phyloP scores from a whole-genome alignment of 2,329 filamentous ascomycete genomes.

The Metarhizium rileyi region DNA sequence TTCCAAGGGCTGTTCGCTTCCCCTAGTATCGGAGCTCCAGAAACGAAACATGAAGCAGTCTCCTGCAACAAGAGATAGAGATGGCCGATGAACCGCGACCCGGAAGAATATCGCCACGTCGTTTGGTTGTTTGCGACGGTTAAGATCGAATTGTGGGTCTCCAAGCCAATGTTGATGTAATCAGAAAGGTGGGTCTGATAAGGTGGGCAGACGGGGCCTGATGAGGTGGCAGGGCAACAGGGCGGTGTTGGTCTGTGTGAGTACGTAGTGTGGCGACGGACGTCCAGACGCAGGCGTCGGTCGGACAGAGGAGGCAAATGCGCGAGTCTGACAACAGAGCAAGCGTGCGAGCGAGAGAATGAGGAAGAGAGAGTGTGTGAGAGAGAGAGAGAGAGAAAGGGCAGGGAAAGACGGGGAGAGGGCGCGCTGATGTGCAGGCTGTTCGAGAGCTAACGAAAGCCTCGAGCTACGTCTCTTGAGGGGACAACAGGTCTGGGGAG shows the following conservation, averaged over 20 bases:
- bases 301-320: slow-evolving; percentile 1
- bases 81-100: slow-evolving; percentile 11
- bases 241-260: slow-evolving; percentile 1
- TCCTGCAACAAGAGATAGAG: slow-evolving; percentile 17
- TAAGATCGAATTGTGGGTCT: background rate
- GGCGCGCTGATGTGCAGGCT: slow-evolving; percentile 7
- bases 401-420: slow-evolving; percentile 5
- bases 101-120: slow-evolving; percentile 8
- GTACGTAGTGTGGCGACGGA: slow-evolving; percentile 4
- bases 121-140: slow-evolving; percentile 9
- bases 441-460: slow-evolving; percentile 41
- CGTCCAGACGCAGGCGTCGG: background rate
- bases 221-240: slow-evolving; percentile 14
- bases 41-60: slow-evolving; percentile 51
- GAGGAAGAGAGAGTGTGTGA: slow-evolving; percentile 1
- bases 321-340: slow-evolving; percentile 5
- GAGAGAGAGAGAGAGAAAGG: slow-evolving; percentile 5
- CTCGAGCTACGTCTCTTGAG: slow-evolving; percentile 23
- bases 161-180: slow-evolving; percentile 23
- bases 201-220: slow-evolving; percentile 11
- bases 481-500: slow-evolving; percentile 17
- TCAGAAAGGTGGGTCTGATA: slow-evolving; percentile 7
- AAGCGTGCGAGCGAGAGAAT: slow-evolving; percentile 3
- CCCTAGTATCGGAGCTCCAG: slow-evolving; percentile 48
- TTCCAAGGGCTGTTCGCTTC: slow-evolving; percentile 42